phyloP scores from a whole-genome alignment of 1,284 basidiomycete species.

The Pseudozyma sp. region DNA sequence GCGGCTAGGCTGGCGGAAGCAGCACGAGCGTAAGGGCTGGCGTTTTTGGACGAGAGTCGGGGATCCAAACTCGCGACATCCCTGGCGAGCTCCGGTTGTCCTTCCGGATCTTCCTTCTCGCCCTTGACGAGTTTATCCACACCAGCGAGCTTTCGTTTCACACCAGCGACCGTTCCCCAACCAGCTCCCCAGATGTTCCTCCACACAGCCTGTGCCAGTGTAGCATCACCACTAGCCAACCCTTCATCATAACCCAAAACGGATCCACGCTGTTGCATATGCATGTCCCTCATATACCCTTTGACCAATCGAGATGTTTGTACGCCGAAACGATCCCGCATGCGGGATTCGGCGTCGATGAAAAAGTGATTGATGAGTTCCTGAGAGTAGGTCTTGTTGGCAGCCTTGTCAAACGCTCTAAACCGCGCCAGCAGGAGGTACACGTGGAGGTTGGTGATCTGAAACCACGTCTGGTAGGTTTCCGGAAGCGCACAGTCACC shows the following conservation, averaged over 20 bases:
- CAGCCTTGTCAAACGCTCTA: constrained; percentile 80
- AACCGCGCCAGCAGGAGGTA: constrained; percentile 90
- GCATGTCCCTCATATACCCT: constrained; percentile 88
- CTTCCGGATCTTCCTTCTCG: constrained; percentile 58
- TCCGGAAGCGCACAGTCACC: constrained; percentile 84
- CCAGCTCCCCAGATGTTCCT: constrained; percentile 80
- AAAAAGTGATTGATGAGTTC: constrained; percentile 95
- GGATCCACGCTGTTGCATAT: constrained; percentile 90
- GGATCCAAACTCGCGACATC: constrained; percentile 55
- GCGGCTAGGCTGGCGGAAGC: constrained; percentile 36
- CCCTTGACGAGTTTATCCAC: constrained; percentile 52
- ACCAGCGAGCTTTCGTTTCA: constrained; percentile 65
- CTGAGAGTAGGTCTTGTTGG: constrained; percentile 78
- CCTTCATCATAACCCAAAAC: constrained; percentile 84
- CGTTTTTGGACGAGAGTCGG: constrained; percentile 17
- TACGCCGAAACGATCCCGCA: constrained; percentile 80
- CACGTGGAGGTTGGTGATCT: constrained; percentile 90
- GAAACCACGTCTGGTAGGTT: constrained; percentile 98
- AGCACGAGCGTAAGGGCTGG: constrained; percentile 40
- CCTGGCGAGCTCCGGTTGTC: constrained; percentile 72
- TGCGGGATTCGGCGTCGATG: constrained; percentile 90
- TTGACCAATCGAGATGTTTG: constrained; percentile 81
- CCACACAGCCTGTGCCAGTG: constrained; percentile 86
- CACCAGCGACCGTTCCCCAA: constrained; percentile 70
- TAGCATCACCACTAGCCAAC: constrained; percentile 70